Evolutionary conservation across 805 yeast genomes (phyloP), one percentile per base, ranked within the genome.

Genomic region (Spathaspora arborariae): DNA sequence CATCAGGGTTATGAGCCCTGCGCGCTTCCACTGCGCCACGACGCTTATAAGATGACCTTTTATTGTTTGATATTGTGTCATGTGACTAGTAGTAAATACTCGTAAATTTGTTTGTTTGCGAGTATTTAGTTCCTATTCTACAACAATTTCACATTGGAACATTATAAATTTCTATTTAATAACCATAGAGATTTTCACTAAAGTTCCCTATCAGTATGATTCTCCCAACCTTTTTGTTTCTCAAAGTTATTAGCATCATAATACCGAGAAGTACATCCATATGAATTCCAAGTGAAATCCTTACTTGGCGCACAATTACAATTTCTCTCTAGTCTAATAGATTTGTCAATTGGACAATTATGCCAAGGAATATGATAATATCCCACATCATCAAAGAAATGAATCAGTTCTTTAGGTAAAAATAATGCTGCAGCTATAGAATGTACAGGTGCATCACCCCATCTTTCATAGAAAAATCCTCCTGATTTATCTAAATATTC

Each of bases 11-110:
- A 86, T 86, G 95, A 86, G 95, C 95, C 94, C 94, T 84, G 92
- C 92, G 92, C 94, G 94, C 92, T 86, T 85, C 95, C 94, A 84
- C 94, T 86, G 92, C 94, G 92, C 92, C 92, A 86, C 90, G 85
- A 85, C 90, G 94, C 94, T 85, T 8, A 7, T 15, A 3, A 30
- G 11, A 30, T 30, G n/a, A 36, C 11, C 40, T 20, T 20, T 20
- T n/a, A 3, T 4, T 2, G 6, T 10, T 8, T 30, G 35, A 13
- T 2, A 7, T 7, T 13, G 6, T 10, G 35, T 30, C 35, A 30
- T 15, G 35, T 30, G 35, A 24, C 10, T 24, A 4, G 11, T n/a
- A n/a, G n/a, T n/a, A n/a, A n/a, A n/a, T n/a, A n/a, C n/a, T n/a
- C n/a, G n/a, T n/a, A n/a, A n/a, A n/a, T n/a, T n/a, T n/a, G n/a